Percentiles rank a stretch among this genome's conserved stretches.
These are phyloP conservation scores for Saccharomyces hybrid DNA, from an alignment of 1,139 yeast species.

Conservation along the genomic window DNA sequence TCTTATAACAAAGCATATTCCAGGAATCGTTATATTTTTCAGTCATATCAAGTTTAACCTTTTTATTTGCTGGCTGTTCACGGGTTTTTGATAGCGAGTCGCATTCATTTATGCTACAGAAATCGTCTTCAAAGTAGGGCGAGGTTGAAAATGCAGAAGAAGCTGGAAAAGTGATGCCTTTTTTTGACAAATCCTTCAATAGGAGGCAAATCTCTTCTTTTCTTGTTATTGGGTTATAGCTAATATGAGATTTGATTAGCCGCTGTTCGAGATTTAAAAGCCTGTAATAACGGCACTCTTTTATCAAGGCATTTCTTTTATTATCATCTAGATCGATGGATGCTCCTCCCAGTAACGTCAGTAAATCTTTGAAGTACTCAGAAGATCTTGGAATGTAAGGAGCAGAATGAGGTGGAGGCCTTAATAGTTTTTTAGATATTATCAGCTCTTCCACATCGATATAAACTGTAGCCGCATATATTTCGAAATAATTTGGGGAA, in stretches of 20 bases:
- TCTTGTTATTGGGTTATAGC: constrained; percentile 44
- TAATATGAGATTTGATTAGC: constrained; percentile 46
- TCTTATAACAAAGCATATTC: constrained; percentile 37
- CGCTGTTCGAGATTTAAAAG: constrained; percentile 69
- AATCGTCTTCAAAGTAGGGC: not conserved
- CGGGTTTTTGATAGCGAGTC: constrained; percentile 1
- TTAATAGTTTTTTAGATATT: constrained; percentile 38
- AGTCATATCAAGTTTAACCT: constrained; percentile 5
- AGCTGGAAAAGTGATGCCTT: constrained; percentile 33
- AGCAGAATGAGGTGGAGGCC: constrained; percentile 76
- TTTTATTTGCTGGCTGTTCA: constrained; percentile 8
- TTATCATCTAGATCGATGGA: constrained; percentile 47
- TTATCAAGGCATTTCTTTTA: constrained; percentile 43
- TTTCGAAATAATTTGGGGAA: constrained; percentile 66
- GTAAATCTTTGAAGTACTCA: constrained; percentile 49
- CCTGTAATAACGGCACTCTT: constrained; percentile 72
- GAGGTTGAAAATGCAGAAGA: not conserved
- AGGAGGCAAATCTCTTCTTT: constrained; percentile 51
- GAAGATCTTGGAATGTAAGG: constrained; percentile 49
- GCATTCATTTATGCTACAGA: not conserved
- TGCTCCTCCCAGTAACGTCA: constrained; percentile 53
- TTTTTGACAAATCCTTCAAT: constrained; percentile 41
- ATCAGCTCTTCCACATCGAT: constrained; percentile 40
- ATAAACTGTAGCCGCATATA: constrained; percentile 47
- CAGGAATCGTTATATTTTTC: constrained; percentile 7